Percentiles rank a stretch among this genome's conserved stretches.
phyloP scores from a whole-genome alignment of 768 basidiomycete genomes.

The Suillus luteus region DNA sequence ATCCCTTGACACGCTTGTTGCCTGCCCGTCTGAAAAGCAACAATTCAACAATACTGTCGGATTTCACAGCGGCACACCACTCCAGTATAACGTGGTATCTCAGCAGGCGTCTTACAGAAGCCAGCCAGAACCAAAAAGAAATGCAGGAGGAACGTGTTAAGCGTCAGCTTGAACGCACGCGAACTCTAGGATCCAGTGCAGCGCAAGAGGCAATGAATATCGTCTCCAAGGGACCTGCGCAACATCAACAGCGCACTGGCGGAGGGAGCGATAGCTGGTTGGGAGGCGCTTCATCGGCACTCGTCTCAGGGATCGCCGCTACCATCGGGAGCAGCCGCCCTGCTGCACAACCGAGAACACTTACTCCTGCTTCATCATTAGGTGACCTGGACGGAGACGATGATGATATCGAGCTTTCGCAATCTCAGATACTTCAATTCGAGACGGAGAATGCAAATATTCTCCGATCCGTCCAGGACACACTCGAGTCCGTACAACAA shows the following conservation, averaged over 20 bases:
- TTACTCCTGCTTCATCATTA: constrained; percentile 35
- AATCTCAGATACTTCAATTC: constrained; percentile 90
- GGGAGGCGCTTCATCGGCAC: constrained; percentile 55
- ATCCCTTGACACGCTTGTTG: constrained; percentile 68
- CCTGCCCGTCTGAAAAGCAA: constrained; percentile 69
- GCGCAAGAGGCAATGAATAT: constrained; percentile 60
- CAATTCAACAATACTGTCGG: constrained; percentile 51
- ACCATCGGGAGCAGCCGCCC: constrained; percentile 51
- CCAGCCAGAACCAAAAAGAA: constrained; percentile 77
- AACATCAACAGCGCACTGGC: constrained; percentile 20
- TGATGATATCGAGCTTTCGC: constrained; percentile 79
- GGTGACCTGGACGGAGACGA: constrained; percentile 63
- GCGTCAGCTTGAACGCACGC: constrained; percentile 81
- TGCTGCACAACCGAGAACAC: constrained; percentile 23
- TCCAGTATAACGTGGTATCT: constrained; percentile 93
- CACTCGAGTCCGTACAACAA: constrained; percentile 84
- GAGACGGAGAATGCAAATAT: constrained; percentile 90
- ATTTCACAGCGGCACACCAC: constrained; percentile 86
- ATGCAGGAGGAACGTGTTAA: constrained; percentile 94
- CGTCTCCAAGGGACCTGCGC: constrained; percentile 32
- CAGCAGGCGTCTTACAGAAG: constrained; percentile 74
- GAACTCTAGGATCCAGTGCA: constrained; percentile 81
- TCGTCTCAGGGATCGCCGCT: constrained; percentile 57
- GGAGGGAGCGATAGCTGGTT: constrained; percentile 54
- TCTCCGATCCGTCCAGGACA: constrained; percentile 80